Evolutionary conservation across 768 basidiomycete genomes (phyloP).

Genomic region (Clitopilus hobsonii): DNA sequence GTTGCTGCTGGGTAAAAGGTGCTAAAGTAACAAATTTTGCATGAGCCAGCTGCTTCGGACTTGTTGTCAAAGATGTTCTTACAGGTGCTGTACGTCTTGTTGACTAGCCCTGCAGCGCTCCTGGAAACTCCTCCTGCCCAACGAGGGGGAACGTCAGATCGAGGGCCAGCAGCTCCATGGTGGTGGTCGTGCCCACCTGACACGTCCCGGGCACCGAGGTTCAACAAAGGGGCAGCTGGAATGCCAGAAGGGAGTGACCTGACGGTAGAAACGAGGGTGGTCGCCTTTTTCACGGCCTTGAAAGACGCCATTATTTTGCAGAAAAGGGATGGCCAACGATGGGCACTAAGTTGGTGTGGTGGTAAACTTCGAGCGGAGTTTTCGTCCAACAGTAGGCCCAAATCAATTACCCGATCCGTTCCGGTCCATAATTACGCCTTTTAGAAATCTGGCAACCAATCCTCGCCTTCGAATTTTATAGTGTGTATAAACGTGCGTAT

Average conservation of each 20-base stretch:
- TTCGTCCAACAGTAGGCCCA: constrained; percentile 17
- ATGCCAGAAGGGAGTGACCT: constrained; percentile 76
- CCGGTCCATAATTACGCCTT: constrained; percentile 16
- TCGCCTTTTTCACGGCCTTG: constrained; percentile 74
- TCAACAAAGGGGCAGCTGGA: constrained; percentile 71
- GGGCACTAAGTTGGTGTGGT: constrained; percentile 15
- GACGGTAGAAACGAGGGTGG: constrained; percentile 79
- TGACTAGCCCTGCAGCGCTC: constrained; percentile 50
- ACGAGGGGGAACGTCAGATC: constrained; percentile 56
- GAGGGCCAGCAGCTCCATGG: constrained; percentile 48
- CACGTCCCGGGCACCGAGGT: constrained; percentile 64
- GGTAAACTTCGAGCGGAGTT: constrained; percentile 26
- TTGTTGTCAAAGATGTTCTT: constrained; percentile 17
- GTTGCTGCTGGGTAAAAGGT: constrained; percentile 52
- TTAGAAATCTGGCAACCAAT: background rate
- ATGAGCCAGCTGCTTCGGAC: constrained; percentile 1
- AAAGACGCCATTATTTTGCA: constrained; percentile 58
- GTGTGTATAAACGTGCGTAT: background rate
- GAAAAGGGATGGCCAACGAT: constrained; percentile 18
- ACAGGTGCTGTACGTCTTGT: constrained; percentile 64
- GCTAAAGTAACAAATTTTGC: constrained; percentile 32
- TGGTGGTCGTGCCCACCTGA: constrained; percentile 54
- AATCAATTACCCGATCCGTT: constrained; percentile 37
- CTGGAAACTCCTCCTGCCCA: constrained; percentile 60
- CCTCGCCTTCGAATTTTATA: background rate